Evolutionary conservation across 495 filamentous ascomycete species (phyloP).

Genomic region (Lophiostoma macrostomum): DNA sequence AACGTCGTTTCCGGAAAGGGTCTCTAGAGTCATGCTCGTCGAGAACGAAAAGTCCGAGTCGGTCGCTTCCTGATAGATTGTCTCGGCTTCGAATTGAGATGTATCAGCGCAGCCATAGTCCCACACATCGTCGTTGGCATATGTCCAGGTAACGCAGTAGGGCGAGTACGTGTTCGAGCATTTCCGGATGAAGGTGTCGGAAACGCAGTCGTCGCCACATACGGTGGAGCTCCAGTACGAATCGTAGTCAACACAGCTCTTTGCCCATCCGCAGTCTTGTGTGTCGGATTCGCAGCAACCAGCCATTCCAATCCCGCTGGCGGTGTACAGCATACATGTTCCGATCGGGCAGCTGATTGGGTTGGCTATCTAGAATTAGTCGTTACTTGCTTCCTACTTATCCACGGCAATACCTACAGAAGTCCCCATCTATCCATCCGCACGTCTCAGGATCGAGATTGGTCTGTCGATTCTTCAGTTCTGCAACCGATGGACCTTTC

Average conservation of each 20-base stretch:
- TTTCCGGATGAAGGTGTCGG: conserved; percentile 30
- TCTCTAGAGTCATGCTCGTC: conserved; percentile 12
- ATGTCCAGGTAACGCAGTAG: conserved; percentile 33
- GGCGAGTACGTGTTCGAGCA: conserved; percentile 16
- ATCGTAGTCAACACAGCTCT: conserved; percentile 27
- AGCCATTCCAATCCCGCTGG: conserved; percentile 19
- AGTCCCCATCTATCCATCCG: conserved; percentile 24
- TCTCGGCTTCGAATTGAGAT: conserved; percentile 1
- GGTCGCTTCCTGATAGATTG: conserved; percentile 12
- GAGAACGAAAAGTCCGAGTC: conserved; percentile 3
- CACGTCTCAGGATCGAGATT: conserved; percentile 21
- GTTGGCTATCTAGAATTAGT: conserved; percentile 13
- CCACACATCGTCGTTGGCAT: conserved; percentile 15
- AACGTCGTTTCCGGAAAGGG: conserved; percentile 13
- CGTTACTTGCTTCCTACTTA: not conserved
- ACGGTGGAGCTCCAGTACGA: not conserved
- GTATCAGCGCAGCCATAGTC: conserved; percentile 26
- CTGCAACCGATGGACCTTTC: conserved; percentile 21
- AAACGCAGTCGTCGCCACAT: conserved; percentile 17
- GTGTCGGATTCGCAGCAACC: conserved; percentile 28
- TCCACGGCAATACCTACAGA: conserved; percentile 6
- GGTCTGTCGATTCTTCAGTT: conserved; percentile 15
- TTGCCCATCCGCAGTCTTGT: conserved; percentile 29
- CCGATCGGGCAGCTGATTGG: conserved; percentile 10
- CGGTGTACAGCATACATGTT: conserved; percentile 28